phyloP scores from a whole-genome alignment of 1,284 basidiomycete genomes.

The Golubevia sp. region DNA sequence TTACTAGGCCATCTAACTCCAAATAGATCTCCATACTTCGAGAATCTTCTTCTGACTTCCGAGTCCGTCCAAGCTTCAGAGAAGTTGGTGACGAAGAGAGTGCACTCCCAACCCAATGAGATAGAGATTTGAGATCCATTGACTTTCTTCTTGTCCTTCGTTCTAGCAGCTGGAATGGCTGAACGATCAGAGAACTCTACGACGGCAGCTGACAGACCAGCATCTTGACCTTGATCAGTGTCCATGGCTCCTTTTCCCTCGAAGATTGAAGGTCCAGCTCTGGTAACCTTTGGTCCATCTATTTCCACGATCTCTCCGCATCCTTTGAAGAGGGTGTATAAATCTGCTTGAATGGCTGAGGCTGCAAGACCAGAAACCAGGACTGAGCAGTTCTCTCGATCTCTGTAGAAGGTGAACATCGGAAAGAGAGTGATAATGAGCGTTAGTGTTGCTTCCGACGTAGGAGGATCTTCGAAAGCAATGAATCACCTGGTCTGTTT shows the following conservation, averaged over 20 bases:
- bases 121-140: slow-evolving; percentile 22
- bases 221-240: slow-evolving; percentile 1
- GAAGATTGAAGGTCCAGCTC: neutral
- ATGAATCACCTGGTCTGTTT: slow-evolving; percentile 19
- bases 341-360: slow-evolving; percentile 19
- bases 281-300: slow-evolving; percentile 25
- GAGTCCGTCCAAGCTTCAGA: slow-evolving; percentile 36
- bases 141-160: slow-evolving; percentile 39
- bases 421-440: slow-evolving; percentile 1
- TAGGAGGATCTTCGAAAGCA: too few relatives aligned
- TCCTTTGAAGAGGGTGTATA: slow-evolving; percentile 43
- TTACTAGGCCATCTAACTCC: slow-evolving; percentile 58
- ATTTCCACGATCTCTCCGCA: slow-evolving; percentile 49
- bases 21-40: slow-evolving; percentile 38
- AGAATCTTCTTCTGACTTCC: slow-evolving; percentile 29
- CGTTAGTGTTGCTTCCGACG: neutral
- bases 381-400: slow-evolving; percentile 55
- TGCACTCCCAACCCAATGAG: slow-evolving; percentile 46
- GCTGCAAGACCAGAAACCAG: slow-evolving; percentile 31
- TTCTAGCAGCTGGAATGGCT: slow-evolving; percentile 36
- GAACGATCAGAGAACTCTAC: slow-evolving; percentile 48
- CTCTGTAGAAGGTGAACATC: slow-evolving; percentile 14
- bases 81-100: slow-evolving; percentile 61
- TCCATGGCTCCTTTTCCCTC: slow-evolving; percentile 3
- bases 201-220: slow-evolving; percentile 20